phyloP scores from a whole-genome alignment of 75 land plant genomes.

The Picea sitchensis region DNA sequence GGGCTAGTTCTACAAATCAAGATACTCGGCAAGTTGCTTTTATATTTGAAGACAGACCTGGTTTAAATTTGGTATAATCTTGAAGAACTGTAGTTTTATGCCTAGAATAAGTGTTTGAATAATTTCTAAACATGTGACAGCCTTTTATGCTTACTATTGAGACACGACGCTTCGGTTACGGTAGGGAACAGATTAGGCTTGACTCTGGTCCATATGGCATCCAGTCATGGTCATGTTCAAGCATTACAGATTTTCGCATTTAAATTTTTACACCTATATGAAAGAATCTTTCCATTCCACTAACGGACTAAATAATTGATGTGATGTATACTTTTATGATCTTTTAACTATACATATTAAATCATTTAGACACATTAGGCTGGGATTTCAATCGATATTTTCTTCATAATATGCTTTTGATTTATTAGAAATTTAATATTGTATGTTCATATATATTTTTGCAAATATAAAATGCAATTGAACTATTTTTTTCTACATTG shows the following conservation, averaged over 20 bases:
- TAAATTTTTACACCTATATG: no score
- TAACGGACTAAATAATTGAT: no score
- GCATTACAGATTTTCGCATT: slow-evolving; percentile 38
- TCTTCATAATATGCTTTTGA: no score
- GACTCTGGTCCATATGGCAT: slow-evolving; percentile 64
- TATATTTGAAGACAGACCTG: neutral
- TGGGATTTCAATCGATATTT: neutral
- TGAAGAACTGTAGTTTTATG: neutral
- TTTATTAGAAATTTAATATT: no score
- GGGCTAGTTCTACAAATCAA: neutral
- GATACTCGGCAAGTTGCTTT: slow-evolving; percentile 16
- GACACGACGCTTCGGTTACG: slow-evolving; percentile 41
- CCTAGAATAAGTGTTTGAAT: neutral
- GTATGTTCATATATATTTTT: no score
- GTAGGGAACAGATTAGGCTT: slow-evolving; percentile 49
- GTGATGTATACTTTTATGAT: no score
- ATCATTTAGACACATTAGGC: no score
- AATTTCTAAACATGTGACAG: slow-evolving; percentile 7
- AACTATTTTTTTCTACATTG: no score
- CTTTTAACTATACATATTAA: no score
- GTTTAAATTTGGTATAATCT: neutral
- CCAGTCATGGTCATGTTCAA: slow-evolving; percentile 53
- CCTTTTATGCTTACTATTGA: slow-evolving; percentile 33
- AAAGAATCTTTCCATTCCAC: no score
- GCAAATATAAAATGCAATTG: slow-evolving; percentile 23